Evolutionary conservation across 1,284 basidiomycete genomes (phyloP).

Genomic region (Rhodofomes roseus): DNA sequence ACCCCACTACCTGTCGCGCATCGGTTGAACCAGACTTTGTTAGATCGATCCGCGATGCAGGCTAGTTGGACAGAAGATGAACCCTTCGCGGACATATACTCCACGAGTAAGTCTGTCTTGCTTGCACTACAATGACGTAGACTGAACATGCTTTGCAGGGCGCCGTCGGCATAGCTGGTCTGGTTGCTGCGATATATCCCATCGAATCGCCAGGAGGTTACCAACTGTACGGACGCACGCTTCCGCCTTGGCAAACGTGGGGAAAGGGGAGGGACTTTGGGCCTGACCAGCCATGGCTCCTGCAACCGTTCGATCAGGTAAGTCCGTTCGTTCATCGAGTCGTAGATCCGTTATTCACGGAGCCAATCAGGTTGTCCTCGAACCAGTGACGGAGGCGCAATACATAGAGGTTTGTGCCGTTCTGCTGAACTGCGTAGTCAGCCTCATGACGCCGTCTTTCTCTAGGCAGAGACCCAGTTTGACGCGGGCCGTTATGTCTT

Average conservation of each 20-base stretch:
- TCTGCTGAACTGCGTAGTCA: too few species aligned
- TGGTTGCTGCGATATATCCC: conserved; percentile 63
- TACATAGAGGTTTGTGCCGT: conserved; percentile 39
- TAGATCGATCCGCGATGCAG: conserved; percentile 62
- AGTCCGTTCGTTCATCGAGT: conserved; percentile 1
- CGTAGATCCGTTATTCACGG: neutral
- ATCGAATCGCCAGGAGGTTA: conserved; percentile 66
- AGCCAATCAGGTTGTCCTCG: conserved; percentile 40
- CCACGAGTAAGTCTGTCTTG: conserved; percentile 42
- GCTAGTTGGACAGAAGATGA: conserved; percentile 62
- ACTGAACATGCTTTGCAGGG: conserved; percentile 36
- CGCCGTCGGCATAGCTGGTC: conserved; percentile 60
- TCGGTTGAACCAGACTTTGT: neutral
- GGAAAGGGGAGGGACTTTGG: conserved; percentile 47
- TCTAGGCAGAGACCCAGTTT: conserved; percentile 52
- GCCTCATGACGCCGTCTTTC: conserved; percentile 4
- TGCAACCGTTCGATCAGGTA: conserved; percentile 65
- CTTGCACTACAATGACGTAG: neutral
- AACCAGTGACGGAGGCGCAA: conserved; percentile 40
- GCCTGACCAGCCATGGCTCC: conserved; percentile 52
- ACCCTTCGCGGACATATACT: conserved; percentile 58
- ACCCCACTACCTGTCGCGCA: neutral
- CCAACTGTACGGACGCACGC: conserved; percentile 55
- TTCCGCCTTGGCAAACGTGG: conserved; percentile 63
- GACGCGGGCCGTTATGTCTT: conserved; percentile 60